Conservation (phyloP, 1,284 basidiomycete genomes). For the Cerrena zonata region DNA sequence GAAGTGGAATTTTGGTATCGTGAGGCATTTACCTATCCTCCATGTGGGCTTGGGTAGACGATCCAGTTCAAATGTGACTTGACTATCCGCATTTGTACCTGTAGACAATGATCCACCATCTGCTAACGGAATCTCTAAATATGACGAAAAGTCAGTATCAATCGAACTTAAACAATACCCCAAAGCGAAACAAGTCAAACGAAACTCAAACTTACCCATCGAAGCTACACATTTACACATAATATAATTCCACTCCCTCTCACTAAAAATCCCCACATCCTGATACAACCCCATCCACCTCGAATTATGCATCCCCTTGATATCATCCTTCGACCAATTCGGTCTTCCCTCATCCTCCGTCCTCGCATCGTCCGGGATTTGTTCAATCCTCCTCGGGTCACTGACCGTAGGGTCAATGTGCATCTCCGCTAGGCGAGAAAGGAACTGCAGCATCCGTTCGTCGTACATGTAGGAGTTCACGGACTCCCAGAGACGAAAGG, state of each 20-base stretch:
- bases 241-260: conserved; percentile 80
- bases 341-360: conserved; percentile 61
- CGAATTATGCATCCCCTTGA: conserved; percentile 33
- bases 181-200: conserved; percentile 3
- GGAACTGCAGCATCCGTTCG: conserved; percentile 73
- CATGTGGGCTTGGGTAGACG: conserved; percentile 62
- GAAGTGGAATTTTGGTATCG: neutral
- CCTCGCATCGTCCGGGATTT: conserved; percentile 67
- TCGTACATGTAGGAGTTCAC: conserved; percentile 81
- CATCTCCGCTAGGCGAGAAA: conserved; percentile 65
- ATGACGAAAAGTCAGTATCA: neutral
- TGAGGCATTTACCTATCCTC: conserved; percentile 53
- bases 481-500: conserved; percentile 79
- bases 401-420: conserved; percentile 71
- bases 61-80: conserved; percentile 61
- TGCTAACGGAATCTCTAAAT: conserved; percentile 62
- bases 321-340: conserved; percentile 45
- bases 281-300: conserved; percentile 69
- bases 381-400: conserved; percentile 57
- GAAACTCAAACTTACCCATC: conserved; percentile 57
- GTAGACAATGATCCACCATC: conserved; percentile 68
- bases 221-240: conserved; percentile 89
- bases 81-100: conserved; percentile 61
- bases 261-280: conserved; percentile 83
- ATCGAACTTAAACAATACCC: conserved; percentile 1